Conservation (phyloP, 768 basidiomycete species). For the Tephrocybe sp. region DNA sequence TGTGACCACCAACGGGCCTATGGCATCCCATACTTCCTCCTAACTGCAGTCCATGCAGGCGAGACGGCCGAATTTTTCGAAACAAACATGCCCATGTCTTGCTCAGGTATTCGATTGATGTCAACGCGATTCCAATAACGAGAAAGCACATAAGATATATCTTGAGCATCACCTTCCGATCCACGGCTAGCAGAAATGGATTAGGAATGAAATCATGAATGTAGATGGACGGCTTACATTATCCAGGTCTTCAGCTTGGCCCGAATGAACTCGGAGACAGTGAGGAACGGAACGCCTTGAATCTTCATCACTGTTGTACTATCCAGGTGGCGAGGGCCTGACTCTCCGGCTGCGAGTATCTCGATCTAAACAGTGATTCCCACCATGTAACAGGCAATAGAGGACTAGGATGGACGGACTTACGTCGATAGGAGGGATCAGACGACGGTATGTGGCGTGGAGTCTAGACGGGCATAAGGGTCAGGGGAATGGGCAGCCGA, state of each 20-base stretch:
- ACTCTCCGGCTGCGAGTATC: slow-evolving; percentile 78
- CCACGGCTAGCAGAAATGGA: slow-evolving; percentile 49
- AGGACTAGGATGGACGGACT: slow-evolving; percentile 21
- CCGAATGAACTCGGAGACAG: slow-evolving; percentile 82
- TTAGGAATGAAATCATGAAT: slow-evolving; percentile 16
- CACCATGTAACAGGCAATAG: slow-evolving; percentile 4
- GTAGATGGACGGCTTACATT: slow-evolving; percentile 48
- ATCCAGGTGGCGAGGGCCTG: slow-evolving; percentile 75
- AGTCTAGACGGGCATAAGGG: slow-evolving; percentile 41
- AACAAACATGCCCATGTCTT: slow-evolving; percentile 81
- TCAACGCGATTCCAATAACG: slow-evolving; percentile 82
- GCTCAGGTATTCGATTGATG: slow-evolving; percentile 82
- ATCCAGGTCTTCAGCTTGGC: slow-evolving; percentile 84
- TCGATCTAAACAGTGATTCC: slow-evolving; percentile 56
- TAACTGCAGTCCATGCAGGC: slow-evolving; percentile 72
- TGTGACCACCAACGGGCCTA: neutral
- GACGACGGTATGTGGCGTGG: slow-evolving; percentile 70
- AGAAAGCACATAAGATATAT: slow-evolving; percentile 67
- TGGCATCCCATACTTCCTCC: slow-evolving; percentile 69
- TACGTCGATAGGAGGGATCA: slow-evolving; percentile 78
- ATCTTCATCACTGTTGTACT: slow-evolving; percentile 62
- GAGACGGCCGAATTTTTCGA: slow-evolving; percentile 54
- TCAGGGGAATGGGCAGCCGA: slow-evolving; percentile 4
- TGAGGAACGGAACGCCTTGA: slow-evolving; percentile 74
- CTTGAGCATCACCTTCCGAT: slow-evolving; percentile 70